Evolutionary conservation across 306 rosid genomes (phyloP).

Genomic region (Oemleria cerasiformis): DNA sequence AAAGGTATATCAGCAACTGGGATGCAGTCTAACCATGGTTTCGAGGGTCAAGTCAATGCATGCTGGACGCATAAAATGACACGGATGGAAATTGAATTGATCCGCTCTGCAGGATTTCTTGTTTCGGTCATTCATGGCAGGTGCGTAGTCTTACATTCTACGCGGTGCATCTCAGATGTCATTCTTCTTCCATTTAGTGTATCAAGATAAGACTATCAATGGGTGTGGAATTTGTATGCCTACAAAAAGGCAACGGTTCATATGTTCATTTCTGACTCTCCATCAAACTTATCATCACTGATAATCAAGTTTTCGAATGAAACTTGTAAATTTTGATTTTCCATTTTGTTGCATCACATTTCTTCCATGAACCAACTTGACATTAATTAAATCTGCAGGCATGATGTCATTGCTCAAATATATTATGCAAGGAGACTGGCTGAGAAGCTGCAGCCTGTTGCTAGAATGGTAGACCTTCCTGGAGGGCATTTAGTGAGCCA

Average conservation of each 20-base stretch:
- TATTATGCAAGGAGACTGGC: slow-evolving; percentile 74
- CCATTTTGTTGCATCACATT: neutral
- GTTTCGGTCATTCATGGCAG: slow-evolving; percentile 93
- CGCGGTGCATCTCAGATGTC: neutral
- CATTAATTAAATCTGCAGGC: slow-evolving; percentile 38
- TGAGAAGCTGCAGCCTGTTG: slow-evolving; percentile 72
- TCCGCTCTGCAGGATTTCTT: slow-evolving; percentile 73
- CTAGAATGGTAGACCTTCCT: slow-evolving; percentile 88
- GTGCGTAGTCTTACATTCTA: slow-evolving; percentile 29
- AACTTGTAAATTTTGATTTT: neutral
- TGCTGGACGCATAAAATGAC: slow-evolving; percentile 91
- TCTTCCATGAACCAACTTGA: slow-evolving; percentile 15
- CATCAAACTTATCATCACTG: neutral
- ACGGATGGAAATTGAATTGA: slow-evolving; percentile 54
- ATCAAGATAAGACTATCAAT: neutral
- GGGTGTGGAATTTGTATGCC: neutral
- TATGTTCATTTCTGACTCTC: neutral
- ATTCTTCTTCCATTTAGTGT: neutral
- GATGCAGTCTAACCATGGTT: slow-evolving; percentile 83
- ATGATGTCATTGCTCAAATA: slow-evolving; percentile 88
- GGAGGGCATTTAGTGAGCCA: slow-evolving; percentile 98
- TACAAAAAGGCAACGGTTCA: neutral
- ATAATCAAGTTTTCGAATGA: neutral
- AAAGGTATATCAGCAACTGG: slow-evolving; percentile 74
- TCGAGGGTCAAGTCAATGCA: slow-evolving; percentile 82